Conservation (phyloP, 2,329 filamentous ascomycete species). For the Fusarium newnesense region DNA sequence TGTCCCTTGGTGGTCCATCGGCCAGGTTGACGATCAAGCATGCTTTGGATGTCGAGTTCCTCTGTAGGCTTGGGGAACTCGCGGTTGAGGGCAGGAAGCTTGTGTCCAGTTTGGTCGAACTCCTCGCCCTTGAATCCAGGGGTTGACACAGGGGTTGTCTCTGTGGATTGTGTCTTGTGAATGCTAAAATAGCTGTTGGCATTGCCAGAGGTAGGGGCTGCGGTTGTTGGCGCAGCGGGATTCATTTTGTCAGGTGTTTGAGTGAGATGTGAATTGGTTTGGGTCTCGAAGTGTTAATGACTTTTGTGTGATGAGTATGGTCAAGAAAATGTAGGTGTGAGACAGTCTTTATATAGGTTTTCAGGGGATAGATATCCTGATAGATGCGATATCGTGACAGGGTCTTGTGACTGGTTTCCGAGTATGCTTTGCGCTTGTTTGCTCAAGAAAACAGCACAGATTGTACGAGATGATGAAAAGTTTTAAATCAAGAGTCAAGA, state of each 20-base stretch:
- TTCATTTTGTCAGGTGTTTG: slow-evolving; percentile 17
- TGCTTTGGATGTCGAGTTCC: slow-evolving; percentile 55
- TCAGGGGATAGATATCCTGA: not conserved
- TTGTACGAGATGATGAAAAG: slow-evolving; percentile 1
- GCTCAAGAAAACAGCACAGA: slow-evolving; percentile 4
- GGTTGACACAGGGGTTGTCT: slow-evolving; percentile 36
- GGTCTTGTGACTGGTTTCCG: not conserved
- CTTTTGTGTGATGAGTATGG: not conserved
- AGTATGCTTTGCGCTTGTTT: not conserved
- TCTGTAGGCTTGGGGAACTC: slow-evolving; percentile 54
- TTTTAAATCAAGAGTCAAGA: not conserved
- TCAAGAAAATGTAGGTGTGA: not conserved
- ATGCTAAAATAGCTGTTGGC: slow-evolving; percentile 30
- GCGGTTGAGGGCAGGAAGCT: slow-evolving; percentile 51
- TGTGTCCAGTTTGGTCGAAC: slow-evolving; percentile 18
- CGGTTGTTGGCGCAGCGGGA: slow-evolving; percentile 19
- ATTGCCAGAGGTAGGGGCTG: slow-evolving; percentile 27
- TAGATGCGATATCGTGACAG: not conserved
- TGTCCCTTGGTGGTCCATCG: slow-evolving; percentile 54
- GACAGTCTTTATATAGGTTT: not conserved
- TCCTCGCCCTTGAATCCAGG: slow-evolving; percentile 33
- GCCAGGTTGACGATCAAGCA: slow-evolving; percentile 56
- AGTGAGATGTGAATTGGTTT: not conserved
- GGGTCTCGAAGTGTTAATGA: not conserved
- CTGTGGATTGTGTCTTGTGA: slow-evolving; percentile 39